A percentile compares a stretch with the other conserved stretches of the same genome.
These are phyloP conservation scores for Nothomitra cinnamomea DNA, from an alignment of 2,329 filamentous ascomycete species.

Conservation along the genomic window DNA sequence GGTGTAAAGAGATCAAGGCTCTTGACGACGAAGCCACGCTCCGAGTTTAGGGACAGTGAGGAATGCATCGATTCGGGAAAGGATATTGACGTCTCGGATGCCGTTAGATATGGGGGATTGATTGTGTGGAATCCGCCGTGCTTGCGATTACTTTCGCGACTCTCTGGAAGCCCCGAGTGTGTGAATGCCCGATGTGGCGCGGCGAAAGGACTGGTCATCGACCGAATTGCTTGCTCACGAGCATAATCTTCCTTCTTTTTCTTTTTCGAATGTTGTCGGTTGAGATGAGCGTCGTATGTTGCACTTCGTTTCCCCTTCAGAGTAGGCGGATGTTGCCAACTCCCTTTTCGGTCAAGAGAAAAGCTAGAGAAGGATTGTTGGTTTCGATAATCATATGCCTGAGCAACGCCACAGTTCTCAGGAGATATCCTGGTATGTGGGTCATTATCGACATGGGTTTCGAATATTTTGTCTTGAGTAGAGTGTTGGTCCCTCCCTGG, in stretches of 20 bases:
- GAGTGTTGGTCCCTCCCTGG: background rate
- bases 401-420: background rate
- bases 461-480: background rate
- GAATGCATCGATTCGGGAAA: conserved; percentile 59
- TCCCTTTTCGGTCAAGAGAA: conserved; percentile 19
- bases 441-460: background rate
- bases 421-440: background rate
- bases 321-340: conserved; percentile 30
- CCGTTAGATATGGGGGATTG: conserved; percentile 19
- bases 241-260: conserved; percentile 54
- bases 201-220: conserved; percentile 48
- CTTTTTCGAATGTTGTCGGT: conserved; percentile 59
- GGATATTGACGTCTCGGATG: conserved; percentile 58
- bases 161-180: conserved; percentile 41
- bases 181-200: background rate
- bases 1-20: conserved; percentile 47
- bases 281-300: conserved; percentile 33
- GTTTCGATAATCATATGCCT: conserved; percentile 5
- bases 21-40: conserved; percentile 65
- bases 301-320: conserved; percentile 40
- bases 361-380: conserved; percentile 19
- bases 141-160: conserved; percentile 48
- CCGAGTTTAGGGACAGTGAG: conserved; percentile 56
- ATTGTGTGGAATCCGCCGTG: conserved; percentile 29
- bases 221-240: conserved; percentile 74